Evolutionary conservation across 306 rosid species (phyloP).

Genomic region (Lupinus albus): DNA sequence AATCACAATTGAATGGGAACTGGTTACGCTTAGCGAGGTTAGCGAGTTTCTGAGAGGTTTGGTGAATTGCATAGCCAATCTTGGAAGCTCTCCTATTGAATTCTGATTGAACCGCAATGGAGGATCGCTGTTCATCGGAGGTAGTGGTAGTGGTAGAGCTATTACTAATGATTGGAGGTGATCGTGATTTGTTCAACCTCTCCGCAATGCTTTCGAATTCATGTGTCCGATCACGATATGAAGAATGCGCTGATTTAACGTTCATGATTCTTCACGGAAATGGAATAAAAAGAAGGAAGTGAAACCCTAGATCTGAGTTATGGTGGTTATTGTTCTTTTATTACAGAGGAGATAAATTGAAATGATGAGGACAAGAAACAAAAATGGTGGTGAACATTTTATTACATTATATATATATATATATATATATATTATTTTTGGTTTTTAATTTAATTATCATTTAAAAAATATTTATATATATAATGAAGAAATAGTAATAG

Average conservation of each 20-base stretch:
- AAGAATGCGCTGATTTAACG: constrained; percentile 67
- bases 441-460: too few species aligned
- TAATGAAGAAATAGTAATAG: too few species aligned
- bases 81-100: constrained; percentile 87
- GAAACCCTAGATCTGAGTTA: too few species aligned
- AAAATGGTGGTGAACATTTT: too few species aligned
- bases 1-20: neutral
- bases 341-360: too few species aligned
- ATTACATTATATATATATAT: too few species aligned
- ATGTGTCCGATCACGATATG: constrained; percentile 79
- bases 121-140: constrained; percentile 74
- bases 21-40: constrained; percentile 85
- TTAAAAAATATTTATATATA: too few species aligned
- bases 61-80: constrained; percentile 88
- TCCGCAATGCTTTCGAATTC: constrained; percentile 77
- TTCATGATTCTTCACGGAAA: constrained; percentile 58
- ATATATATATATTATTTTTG: too few species aligned
- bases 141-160: constrained; percentile 28
- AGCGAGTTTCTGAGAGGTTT: constrained; percentile 90
- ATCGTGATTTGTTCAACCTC: constrained; percentile 69
- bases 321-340: too few species aligned
- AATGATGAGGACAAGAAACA: too few species aligned
- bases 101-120: constrained; percentile 71
- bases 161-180: constrained; percentile 44
- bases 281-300: too few species aligned